Percentiles rank a stretch among this genome's conserved stretches.
These are phyloP conservation scores for Amanita inopinata DNA, from an alignment of 768 basidiomycete species.

Conservation along the genomic window DNA sequence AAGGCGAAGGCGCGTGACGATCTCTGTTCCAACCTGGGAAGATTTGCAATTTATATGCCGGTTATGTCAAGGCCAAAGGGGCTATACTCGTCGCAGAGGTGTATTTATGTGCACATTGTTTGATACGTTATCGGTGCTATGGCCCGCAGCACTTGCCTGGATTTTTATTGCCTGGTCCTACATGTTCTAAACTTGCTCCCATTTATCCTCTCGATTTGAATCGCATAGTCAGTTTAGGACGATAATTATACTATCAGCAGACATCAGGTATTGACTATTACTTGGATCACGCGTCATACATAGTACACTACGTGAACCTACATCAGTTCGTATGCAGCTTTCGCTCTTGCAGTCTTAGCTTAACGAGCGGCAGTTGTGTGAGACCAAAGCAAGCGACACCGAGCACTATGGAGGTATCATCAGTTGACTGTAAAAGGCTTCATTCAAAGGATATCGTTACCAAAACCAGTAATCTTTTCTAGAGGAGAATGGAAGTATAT, in stretches of 20 bases:
- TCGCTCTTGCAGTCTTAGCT: neutral
- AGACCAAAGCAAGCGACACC: neutral
- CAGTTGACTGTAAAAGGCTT: neutral
- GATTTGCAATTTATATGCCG: constrained; percentile 12
- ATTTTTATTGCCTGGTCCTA: constrained; percentile 10
- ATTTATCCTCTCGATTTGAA: too few relatives aligned
- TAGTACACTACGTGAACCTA: neutral
- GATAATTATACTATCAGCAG: too few relatives aligned
- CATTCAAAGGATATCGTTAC: constrained; percentile 36
- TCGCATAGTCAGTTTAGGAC: too few relatives aligned
- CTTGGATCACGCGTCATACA: too few relatives aligned
- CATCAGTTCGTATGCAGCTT: constrained; percentile 6
- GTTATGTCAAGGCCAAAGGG: constrained; percentile 11
- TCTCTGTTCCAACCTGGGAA: constrained; percentile 31
- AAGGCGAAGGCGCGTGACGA: constrained; percentile 41
- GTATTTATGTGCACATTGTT: constrained; percentile 23
- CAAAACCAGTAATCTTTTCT: constrained; percentile 80
- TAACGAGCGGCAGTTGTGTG: constrained; percentile 6
- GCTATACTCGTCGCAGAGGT: constrained; percentile 18
- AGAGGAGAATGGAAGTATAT: constrained; percentile 85
- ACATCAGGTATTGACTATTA: too few relatives aligned
- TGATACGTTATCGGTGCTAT: constrained; percentile 18
- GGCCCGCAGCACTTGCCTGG: constrained; percentile 11
- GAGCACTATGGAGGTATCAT: neutral
- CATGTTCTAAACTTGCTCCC: neutral